Conservation (phyloP, 192 early-diverging fungal genomes). For the Phlyctochytrium planicorne region DNA sequence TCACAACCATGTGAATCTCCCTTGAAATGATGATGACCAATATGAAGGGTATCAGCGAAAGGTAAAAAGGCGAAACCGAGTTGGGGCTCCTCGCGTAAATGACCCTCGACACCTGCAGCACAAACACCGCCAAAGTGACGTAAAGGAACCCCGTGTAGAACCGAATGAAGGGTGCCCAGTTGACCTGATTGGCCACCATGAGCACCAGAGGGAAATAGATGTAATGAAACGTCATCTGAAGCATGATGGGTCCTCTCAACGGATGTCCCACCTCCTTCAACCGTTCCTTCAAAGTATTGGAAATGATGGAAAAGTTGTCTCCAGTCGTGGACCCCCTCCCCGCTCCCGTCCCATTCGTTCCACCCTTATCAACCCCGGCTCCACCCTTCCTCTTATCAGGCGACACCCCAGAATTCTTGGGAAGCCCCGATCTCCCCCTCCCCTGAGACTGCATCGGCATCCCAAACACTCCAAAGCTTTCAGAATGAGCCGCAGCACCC, state of each 20-base stretch:
- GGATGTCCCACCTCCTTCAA: constrained; percentile 30
- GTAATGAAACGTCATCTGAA: constrained; percentile 39
- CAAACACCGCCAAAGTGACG: constrained; percentile 9
- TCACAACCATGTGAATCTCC: constrained; percentile 37
- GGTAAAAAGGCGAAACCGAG: constrained; percentile 33
- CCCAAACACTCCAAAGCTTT: neutral
- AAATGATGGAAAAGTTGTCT: constrained; percentile 26
- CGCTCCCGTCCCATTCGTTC: neutral
- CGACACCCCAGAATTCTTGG: neutral
- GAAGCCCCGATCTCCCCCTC: neutral
- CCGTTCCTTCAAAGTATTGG: constrained; percentile 16
- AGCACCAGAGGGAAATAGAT: constrained; percentile 34
- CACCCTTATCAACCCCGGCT: neutral
- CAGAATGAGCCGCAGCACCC: neutral
- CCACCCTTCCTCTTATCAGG: neutral
- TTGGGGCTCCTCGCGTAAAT: constrained; percentile 13
- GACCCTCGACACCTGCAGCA: constrained; percentile 32
- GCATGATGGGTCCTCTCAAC: constrained; percentile 34
- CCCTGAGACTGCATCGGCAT: neutral
- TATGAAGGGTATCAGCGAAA: constrained; percentile 36
- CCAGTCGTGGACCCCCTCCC: neutral
- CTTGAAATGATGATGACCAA: constrained; percentile 38
- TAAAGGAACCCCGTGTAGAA: constrained; percentile 36
- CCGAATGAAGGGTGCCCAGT: constrained; percentile 39
- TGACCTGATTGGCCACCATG: constrained; percentile 18